Conservation (phyloP, 257 asterid species). For the Verbascum thapsus region DNA sequence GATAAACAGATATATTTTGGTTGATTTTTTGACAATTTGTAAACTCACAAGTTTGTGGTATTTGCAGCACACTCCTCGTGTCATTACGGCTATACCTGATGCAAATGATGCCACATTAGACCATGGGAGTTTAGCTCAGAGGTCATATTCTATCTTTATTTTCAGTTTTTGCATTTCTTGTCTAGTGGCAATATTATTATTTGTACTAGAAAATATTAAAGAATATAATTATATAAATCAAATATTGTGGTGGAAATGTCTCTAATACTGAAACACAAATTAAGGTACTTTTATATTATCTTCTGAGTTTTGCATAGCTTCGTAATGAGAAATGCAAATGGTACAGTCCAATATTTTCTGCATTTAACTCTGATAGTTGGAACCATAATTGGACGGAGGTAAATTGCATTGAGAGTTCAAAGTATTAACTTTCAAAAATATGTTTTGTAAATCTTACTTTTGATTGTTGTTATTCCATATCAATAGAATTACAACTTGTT, state of each 20-base stretch:
- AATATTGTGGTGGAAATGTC: too few relatives aligned
- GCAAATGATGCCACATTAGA: constrained; percentile 82
- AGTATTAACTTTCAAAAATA: too few relatives aligned
- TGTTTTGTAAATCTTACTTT: too few relatives aligned
- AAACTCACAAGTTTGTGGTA: constrained; percentile 36
- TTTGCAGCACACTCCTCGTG: constrained; percentile 94
- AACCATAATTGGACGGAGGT: too few relatives aligned
- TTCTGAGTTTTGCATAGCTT: not conserved
- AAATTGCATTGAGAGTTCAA: too few relatives aligned
- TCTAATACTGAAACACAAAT: too few relatives aligned
- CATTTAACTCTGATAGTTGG: too few relatives aligned
- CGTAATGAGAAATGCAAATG: too few relatives aligned
- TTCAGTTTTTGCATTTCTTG: constrained; percentile 1
- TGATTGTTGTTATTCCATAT: too few relatives aligned
- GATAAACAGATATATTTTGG: not conserved
- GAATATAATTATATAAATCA: not conserved
- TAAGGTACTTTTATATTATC: too few relatives aligned
- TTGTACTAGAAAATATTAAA: not conserved
- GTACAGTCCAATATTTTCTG: too few relatives aligned
- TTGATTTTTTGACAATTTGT: constrained; percentile 25
- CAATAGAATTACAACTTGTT: too few relatives aligned
- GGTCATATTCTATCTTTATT: constrained; percentile 49
- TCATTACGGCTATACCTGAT: constrained; percentile 76
- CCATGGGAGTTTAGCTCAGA: constrained; percentile 79
- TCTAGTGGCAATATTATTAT: not conserved